These are phyloP conservation scores for Cercophora samala DNA, from an alignment of 495 filamentous ascomycete genomes.

Conservation along the genomic window DNA sequence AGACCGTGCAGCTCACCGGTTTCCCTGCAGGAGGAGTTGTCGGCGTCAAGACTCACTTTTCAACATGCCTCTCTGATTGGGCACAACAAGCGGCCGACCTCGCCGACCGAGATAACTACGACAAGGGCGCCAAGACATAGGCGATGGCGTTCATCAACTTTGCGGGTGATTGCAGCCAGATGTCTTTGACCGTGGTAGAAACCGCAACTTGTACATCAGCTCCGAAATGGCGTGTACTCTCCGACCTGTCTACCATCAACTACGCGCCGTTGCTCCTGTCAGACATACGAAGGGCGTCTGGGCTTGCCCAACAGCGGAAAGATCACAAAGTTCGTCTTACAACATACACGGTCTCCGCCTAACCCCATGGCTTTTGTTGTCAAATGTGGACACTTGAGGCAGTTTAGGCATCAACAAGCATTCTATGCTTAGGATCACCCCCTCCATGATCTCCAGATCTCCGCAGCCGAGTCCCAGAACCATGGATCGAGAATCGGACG, in stretches of 20 bases:
- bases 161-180: neutral
- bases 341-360: neutral
- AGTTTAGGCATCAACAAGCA: neutral
- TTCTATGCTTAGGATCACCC: neutral
- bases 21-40: conserved; percentile 3
- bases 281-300: neutral
- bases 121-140: neutral
- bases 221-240: neutral
- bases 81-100: neutral
- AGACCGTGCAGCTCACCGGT: conserved; percentile 8
- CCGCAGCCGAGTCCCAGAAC: conserved; percentile 15
- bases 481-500: conserved; percentile 16
- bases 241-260: neutral
- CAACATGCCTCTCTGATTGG: conserved; percentile 3
- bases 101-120: neutral
- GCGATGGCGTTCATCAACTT: neutral
- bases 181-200: neutral
- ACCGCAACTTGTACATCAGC: neutral
- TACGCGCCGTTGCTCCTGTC: neutral
- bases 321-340: neutral
- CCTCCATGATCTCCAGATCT: conserved; percentile 13
- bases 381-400: neutral
- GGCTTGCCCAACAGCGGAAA: neutral
- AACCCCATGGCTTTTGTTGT: neutral
- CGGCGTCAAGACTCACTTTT: neutral